phyloP scores from a whole-genome alignment of 2,329 filamentous ascomycete genomes.

The Tolypocladium inflatum region DNA sequence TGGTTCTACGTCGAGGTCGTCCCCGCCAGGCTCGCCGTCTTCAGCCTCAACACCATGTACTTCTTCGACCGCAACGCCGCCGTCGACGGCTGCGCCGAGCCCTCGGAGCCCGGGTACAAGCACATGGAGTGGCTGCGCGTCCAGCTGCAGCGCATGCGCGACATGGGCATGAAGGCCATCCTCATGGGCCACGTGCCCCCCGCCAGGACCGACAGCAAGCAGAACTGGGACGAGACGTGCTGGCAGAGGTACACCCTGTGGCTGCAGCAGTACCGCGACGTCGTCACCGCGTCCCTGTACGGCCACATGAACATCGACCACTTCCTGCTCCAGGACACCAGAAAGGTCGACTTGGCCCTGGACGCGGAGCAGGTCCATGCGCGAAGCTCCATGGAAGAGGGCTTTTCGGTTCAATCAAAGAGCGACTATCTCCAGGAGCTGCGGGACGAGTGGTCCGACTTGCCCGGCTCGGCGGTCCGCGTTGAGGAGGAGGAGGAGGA shows the following conservation, averaged over 20 bases:
- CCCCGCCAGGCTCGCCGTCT: conserved; percentile 72
- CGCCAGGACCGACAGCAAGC: conserved; percentile 74
- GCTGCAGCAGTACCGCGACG: conserved; percentile 83
- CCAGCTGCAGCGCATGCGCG: conserved; percentile 74
- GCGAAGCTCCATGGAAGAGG: conserved; percentile 30
- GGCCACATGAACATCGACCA: conserved; percentile 99
- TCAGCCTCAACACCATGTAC: conserved; percentile 94
- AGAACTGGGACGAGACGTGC: conserved; percentile 90
- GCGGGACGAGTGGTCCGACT: conserved; percentile 63
- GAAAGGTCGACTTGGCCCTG: conserved; percentile 57
- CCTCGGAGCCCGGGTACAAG: conserved; percentile 79
- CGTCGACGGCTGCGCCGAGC: conserved; percentile 78
- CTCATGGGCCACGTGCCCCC: conserved; percentile 91
- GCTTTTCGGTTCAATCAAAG: conserved; percentile 53
- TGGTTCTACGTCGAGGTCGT: conserved; percentile 95
- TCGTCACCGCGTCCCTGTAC: conserved; percentile 69
- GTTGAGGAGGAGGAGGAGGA: conserved; percentile 8
- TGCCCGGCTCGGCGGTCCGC: conserved; percentile 46
- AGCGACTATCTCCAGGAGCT: conserved; percentile 68
- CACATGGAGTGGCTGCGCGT: conserved; percentile 95
- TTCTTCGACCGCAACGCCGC: conserved; percentile 90
- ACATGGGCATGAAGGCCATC: conserved; percentile 86
- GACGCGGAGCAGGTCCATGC: conserved; percentile 18
- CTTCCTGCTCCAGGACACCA: conserved; percentile 82
- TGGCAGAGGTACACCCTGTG: conserved; percentile 97